Percentiles rank a stretch among this genome's conserved stretches.
phyloP scores from a whole-genome alignment of 257 asterid species.

The Solanum etuberosum region DNA sequence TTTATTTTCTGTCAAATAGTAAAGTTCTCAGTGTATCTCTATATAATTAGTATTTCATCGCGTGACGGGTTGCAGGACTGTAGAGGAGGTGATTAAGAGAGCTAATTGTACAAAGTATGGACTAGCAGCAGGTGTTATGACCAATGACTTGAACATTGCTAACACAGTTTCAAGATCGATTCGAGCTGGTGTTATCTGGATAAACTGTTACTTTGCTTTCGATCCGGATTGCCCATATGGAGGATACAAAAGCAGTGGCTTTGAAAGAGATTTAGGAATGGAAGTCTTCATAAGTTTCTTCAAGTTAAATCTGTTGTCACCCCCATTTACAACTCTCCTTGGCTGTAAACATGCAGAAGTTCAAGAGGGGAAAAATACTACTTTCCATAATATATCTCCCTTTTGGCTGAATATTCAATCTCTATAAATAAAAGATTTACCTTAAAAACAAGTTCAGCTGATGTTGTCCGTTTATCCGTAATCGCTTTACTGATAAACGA shows the following conservation, averaged over 20 bases:
- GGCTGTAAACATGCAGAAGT: slow-evolving; percentile 34
- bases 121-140: slow-evolving; percentile 77
- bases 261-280: slow-evolving; percentile 68
- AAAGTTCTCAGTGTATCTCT: not conserved
- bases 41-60: not conserved
- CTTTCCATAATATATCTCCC: no score
- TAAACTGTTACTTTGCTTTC: slow-evolving; percentile 61
- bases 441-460: no score
- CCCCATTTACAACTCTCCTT: slow-evolving; percentile 68
- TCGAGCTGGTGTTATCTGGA: slow-evolving; percentile 70
- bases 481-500: no score
- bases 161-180: slow-evolving; percentile 78
- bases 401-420: not conserved
- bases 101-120: slow-evolving; percentile 67
- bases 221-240: slow-evolving; percentile 50
- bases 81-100: slow-evolving; percentile 69
- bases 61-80: slow-evolving; percentile 6
- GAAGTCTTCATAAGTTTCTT: slow-evolving; percentile 49
- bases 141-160: slow-evolving; percentile 60
- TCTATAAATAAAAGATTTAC: not conserved
- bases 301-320: slow-evolving; percentile 60
- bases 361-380: not conserved
- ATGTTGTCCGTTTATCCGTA: no score
- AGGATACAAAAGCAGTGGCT: slow-evolving; percentile 84
- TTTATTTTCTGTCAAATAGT: not conserved